Evolutionary conservation across 208 protist genomes (phyloP), one percentile per base, ranked within the genome.

Genomic region (Leishmania major): DNA sequence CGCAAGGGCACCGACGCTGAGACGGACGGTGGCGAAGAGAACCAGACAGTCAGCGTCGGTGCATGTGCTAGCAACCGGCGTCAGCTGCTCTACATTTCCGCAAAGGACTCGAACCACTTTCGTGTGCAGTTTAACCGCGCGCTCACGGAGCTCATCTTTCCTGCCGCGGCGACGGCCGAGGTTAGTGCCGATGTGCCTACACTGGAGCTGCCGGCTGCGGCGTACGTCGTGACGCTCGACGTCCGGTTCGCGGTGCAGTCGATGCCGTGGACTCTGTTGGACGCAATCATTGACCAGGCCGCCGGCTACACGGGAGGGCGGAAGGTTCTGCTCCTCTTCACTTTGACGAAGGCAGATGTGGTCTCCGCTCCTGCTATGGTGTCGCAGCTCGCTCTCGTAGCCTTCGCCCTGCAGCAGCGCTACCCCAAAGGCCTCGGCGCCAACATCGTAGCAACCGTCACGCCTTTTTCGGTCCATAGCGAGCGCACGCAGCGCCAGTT

Each of bases 191-290:
- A 51, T 45, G 45, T 67, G 62, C 17, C 81, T 22, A 77, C 78
- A 55, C 82, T 93, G n/a, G 87, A 96, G 81, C 45, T 97, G 17
- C 94, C 94, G 22, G 94, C 91, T 17, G 91, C 67, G 13, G 87
- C 91, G 43, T 96, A 95, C 82, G 72, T 97, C 43, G 84, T 97
- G 49, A 96, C 92, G 13, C 87, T 97, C 55, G 94, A 97, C 84
- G 85, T 88, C 31, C 93, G 94, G 35, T 97, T 92, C 80, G 85
- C 94, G 35, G 93, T 94, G 60, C 94, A 97, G 81, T 91, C 88
- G 51, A 83, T 96, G 76, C 94, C 94, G 76, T 96, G 90, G 93
- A 89, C 88, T 15, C 89, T 97, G 64, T 53, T 96, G 37, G 94
- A 97, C 79, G 88, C 93, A 25, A 96, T 97, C 82, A 85, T 96